phyloP scores from a whole-genome alignment of 2,329 filamentous ascomycete genomes.

The Didymella pomorum region DNA sequence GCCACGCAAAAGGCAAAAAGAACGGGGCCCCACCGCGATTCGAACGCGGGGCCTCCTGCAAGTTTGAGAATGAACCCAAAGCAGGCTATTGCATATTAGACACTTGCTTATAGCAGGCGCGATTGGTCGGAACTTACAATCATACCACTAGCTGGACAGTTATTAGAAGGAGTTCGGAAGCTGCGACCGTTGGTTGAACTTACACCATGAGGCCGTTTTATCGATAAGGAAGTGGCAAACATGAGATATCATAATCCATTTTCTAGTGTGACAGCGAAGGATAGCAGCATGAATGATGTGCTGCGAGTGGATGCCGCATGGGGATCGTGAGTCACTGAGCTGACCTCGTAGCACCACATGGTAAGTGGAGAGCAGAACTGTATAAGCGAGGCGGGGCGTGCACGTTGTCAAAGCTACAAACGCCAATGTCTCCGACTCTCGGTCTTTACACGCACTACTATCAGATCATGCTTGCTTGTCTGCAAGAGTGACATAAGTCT shows the following conservation, averaged over 20 bases:
- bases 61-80: slow-evolving; percentile 14
- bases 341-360: not conserved
- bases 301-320: not conserved
- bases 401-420: not conserved
- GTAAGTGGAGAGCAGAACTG: not conserved
- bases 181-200: too few relatives aligned
- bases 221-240: slow-evolving; percentile 10
- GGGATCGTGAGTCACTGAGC: not conserved
- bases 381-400: not conserved
- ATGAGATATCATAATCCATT: too few relatives aligned
- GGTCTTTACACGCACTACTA: too few relatives aligned
- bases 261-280: too few relatives aligned
- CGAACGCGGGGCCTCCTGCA: slow-evolving; percentile 24
- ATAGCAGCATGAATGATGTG: not conserved
- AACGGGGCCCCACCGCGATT: slow-evolving; percentile 7
- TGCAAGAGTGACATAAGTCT: not conserved
- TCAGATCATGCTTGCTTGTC: not conserved
- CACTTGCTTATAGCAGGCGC: not conserved
- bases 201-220: slow-evolving; percentile 23
- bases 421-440: not conserved
- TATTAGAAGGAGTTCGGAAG: not conserved
- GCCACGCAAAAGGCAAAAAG: not conserved
- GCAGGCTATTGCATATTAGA: slow-evolving; percentile 11
- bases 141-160: slow-evolving; percentile 16
- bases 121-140: slow-evolving; percentile 8